phyloP scores from a whole-genome alignment of 805 yeast species.

The Saccharomycopsis capsularis region DNA sequence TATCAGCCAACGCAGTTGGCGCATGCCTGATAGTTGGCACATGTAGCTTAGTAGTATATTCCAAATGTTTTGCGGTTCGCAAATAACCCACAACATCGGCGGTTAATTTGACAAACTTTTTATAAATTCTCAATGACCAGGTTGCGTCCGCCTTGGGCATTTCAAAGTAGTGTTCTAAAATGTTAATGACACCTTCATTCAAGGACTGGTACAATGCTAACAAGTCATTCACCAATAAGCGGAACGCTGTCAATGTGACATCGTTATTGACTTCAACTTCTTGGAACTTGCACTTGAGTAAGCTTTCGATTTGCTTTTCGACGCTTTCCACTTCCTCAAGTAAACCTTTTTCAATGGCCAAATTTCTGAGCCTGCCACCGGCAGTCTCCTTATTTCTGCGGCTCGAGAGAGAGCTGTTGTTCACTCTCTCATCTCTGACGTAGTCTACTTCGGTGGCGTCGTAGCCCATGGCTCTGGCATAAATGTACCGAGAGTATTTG shows the following conservation, averaged over 20 bases:
- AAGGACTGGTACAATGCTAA: constrained; percentile 79
- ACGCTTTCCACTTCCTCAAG: constrained; percentile 81
- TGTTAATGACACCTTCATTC: constrained; percentile 92
- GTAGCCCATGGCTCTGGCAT: constrained; percentile 61
- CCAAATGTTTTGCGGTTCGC: constrained; percentile 83
- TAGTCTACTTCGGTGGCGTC: constrained; percentile 62
- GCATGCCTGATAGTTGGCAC: constrained; percentile 97
- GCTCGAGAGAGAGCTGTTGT: constrained; percentile 27
- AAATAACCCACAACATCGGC: constrained; percentile 81
- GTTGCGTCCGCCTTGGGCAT: constrained; percentile 82
- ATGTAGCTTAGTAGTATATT: constrained; percentile 76
- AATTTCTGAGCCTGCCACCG: constrained; percentile 56
- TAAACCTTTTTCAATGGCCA: constrained; percentile 71
- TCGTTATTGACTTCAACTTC: constrained; percentile 84
- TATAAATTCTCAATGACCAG: constrained; percentile 77
- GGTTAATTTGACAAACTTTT: constrained; percentile 78
- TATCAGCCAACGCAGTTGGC: constrained; percentile 82
- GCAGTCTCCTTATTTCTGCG: constrained; percentile 29
- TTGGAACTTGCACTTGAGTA: constrained; percentile 65
- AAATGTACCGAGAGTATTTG: constrained; percentile 67
- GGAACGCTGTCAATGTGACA: constrained; percentile 72
- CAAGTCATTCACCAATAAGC: constrained; percentile 84
- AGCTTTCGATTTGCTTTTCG: constrained; percentile 68
- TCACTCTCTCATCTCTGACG: constrained; percentile 59
- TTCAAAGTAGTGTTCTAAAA: constrained; percentile 92